These are phyloP conservation scores for Perkinsus chesapeaki DNA, from an alignment of 169 alveolate species.

Conservation along the genomic window DNA sequence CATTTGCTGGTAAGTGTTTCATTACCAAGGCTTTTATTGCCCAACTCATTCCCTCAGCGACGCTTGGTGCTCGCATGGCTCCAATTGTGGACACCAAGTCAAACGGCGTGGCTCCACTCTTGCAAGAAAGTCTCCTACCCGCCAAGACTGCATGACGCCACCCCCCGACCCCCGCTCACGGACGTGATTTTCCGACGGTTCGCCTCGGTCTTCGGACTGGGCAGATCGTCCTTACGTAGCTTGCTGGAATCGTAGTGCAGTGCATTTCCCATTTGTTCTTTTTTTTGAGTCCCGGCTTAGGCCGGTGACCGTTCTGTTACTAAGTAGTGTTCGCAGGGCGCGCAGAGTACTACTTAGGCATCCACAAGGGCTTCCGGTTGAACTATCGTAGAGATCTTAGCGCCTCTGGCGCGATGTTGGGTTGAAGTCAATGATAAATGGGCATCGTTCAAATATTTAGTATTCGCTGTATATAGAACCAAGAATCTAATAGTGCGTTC, in stretches of 20 bases:
- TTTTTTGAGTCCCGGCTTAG: not conserved
- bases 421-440: no score
- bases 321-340: no score
- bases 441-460: no score
- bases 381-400: no score
- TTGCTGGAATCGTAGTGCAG: not conserved
- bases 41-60: not conserved
- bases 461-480: no score
- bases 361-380: no score
- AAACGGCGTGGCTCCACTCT: not conserved
- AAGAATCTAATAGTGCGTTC: no score
- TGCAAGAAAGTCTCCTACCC: not conserved
- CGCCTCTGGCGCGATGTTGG: no score
- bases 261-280: not conserved
- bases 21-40: not conserved
- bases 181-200: not conserved
- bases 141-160: not conserved
- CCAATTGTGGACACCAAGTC: not conserved
- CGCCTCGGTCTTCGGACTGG: not conserved
- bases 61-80: not conserved
- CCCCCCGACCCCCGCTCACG: not conserved
- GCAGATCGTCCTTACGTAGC: not conserved
- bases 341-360: no score
- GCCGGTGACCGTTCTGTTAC: not conserved
- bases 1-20: not conserved